Percentiles rank a stretch among this genome's conserved stretches.
Conservation (phyloP, 345 rosid genomes). For the Sapria himalayana region DNA sequence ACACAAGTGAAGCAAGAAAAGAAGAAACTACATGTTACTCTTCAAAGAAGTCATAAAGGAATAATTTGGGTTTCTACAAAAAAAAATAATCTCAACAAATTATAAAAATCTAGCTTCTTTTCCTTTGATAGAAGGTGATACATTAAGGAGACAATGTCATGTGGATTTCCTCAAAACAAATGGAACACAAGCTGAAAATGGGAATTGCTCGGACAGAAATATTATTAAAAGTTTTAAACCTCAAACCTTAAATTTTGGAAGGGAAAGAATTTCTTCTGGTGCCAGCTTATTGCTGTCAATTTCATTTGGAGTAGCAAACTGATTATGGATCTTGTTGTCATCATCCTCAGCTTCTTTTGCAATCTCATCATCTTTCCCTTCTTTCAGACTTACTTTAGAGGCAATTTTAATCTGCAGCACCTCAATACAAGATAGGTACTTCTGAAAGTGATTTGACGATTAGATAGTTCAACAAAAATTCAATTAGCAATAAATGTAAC, state of each 20-base stretch:
- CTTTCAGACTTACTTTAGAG: constrained; percentile 31
- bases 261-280: constrained; percentile 71
- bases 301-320: constrained; percentile 37
- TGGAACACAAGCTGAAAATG: too few species aligned
- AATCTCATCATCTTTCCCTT: constrained; percentile 24
- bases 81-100: too few species aligned
- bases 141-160: too few species aligned
- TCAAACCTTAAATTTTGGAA: constrained; percentile 75
- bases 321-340: constrained; percentile 15
- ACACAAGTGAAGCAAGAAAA: too few species aligned
- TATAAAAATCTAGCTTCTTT: too few species aligned
- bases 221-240: too few species aligned
- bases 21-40: too few species aligned
- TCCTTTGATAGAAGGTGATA: too few species aligned
- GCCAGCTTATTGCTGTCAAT: constrained; percentile 58
- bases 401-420: constrained; percentile 47
- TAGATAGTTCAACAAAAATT: constrained; percentile 2
- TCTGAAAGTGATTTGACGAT: constrained; percentile 4
- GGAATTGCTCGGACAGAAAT: too few species aligned
- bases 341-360: constrained; percentile 23
- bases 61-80: too few species aligned
- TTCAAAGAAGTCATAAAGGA: too few species aligned
- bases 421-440: constrained; percentile 10
- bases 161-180: too few species aligned
- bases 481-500: constrained; percentile 13